These are phyloP conservation scores for Helotiales sp. DNA, from an alignment of 2,329 filamentous ascomycete species.

Conservation along the genomic window DNA sequence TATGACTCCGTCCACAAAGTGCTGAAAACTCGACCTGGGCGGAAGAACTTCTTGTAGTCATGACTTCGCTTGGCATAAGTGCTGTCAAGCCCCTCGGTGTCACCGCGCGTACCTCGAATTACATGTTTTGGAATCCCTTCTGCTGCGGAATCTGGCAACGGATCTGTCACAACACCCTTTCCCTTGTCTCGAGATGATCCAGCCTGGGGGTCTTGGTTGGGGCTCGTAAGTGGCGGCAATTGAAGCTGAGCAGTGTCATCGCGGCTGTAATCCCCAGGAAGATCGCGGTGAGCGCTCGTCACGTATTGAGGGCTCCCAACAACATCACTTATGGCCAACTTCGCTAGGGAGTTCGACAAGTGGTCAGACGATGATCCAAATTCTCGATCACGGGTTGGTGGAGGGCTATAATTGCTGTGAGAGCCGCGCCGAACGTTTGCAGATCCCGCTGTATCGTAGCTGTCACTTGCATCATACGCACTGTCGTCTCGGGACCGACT, in stretches of 20 bases:
- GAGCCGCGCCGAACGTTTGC: neutral
- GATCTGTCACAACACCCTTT: neutral
- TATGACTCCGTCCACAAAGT: slow-evolving; percentile 34
- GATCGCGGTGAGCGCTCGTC: neutral
- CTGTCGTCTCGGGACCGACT: neutral
- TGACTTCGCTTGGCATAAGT: slow-evolving; percentile 28
- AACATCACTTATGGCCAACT: slow-evolving; percentile 1
- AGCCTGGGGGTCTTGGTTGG: neutral
- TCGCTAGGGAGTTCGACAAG: neutral
- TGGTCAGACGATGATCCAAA: neutral
- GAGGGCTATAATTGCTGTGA: neutral
- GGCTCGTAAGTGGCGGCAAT: neutral
- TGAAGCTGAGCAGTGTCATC: neutral
- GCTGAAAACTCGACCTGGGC: slow-evolving; percentile 33
- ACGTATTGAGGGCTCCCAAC: neutral
- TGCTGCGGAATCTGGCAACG: neutral
- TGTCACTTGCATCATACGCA: neutral
- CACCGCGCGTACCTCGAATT: slow-evolving; percentile 22
- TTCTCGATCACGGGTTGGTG: neutral
- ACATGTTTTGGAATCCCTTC: neutral
- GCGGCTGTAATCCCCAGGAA: neutral
- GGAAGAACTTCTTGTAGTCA: slow-evolving; percentile 35
- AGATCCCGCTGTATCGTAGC: neutral
- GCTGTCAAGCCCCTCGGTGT: slow-evolving; percentile 24
- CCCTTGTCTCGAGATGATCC: slow-evolving; percentile 2